Evolutionary conservation across 257 asterid species (phyloP), one percentile per base, ranked within the genome.

Genomic region (Solanum peruvianum): DNA sequence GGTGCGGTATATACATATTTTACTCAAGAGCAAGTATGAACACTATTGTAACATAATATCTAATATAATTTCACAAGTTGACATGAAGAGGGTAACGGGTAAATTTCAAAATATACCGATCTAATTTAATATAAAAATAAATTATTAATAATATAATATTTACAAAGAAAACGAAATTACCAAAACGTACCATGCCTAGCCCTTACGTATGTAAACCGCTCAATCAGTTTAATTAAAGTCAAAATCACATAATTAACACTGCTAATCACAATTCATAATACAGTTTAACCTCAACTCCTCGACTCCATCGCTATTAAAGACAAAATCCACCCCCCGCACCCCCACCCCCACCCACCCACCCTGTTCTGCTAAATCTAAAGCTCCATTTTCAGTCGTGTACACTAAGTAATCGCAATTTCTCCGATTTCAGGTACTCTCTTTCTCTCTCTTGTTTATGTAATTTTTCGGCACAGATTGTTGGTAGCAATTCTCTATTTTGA

Each of bases 341-440:
- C 14, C 13, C 14, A 5, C 42, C 35, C 16, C 41, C 16, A 5
- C 3, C 10, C 44, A 3, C 10, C 15, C 23, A 5, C 60, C 49
- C 33, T 4, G 15, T 5, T 64, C 71, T 67, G 75, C 86, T 27
- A 39, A 27, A 75, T 77, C 73, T 11, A 12, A 31, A 45, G 35
- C 80, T 41, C 80, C 33, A 37, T 60, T 78, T 56, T 41, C 69
- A 78, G 86, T 25, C 87, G 47, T 85, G 82, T 81, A 25, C 39
- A 18, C 71, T 18, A 87, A 87, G 81, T 67, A 31, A 87, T 62
- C 31, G 20, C 52, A 62, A 33, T 86, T 49, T 72, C 58, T 86
- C 13, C 87, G 49, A 14, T 73, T 70, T 87, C 58, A 81, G 88
- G 88, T 87, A 25, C 88, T 80, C 69, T 77, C 25, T 42, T 7